Evolutionary conservation across 306 rosid species (phyloP).

Genomic region (Castanospermum australe): DNA sequence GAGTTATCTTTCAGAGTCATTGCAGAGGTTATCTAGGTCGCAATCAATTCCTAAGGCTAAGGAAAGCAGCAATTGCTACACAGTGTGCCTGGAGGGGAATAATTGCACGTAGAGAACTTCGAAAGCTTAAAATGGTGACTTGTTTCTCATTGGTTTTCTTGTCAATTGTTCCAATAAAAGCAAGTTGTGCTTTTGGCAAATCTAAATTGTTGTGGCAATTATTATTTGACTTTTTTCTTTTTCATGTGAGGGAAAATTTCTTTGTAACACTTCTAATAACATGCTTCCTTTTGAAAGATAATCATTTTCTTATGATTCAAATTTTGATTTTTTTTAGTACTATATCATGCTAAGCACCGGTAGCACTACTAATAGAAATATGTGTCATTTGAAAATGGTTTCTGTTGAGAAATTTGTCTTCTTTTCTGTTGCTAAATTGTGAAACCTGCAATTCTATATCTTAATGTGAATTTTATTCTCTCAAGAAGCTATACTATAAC

Average conservation of each 20-base stretch:
- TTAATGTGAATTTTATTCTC: neutral
- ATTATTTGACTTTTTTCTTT: neutral
- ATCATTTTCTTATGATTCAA: neutral
- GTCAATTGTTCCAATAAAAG: neutral
- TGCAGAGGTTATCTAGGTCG: slow-evolving; percentile 38
- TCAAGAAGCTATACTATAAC: neutral
- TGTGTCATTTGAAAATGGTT: neutral
- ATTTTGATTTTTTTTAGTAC: neutral
- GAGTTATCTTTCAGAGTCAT: slow-evolving; percentile 44
- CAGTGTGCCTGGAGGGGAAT: slow-evolving; percentile 58
- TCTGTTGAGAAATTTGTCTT: neutral
- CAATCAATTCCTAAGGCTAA: slow-evolving; percentile 32
- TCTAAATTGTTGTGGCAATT: neutral
- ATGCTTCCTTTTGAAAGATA: neutral
- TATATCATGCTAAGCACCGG: neutral
- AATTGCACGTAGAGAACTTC: slow-evolving; percentile 51
- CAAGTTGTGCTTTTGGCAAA: neutral
- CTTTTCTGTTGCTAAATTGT: neutral
- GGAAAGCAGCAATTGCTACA: slow-evolving; percentile 42
- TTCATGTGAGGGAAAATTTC: neutral
- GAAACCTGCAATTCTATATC: neutral
- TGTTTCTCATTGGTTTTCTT: neutral
- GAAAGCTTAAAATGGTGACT: slow-evolving; percentile 53
- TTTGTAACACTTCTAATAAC: neutral
- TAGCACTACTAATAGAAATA: neutral